These are phyloP conservation scores for Aspergillus vadensis DNA, from an alignment of 2,329 filamentous ascomycete genomes.

Conservation along the genomic window DNA sequence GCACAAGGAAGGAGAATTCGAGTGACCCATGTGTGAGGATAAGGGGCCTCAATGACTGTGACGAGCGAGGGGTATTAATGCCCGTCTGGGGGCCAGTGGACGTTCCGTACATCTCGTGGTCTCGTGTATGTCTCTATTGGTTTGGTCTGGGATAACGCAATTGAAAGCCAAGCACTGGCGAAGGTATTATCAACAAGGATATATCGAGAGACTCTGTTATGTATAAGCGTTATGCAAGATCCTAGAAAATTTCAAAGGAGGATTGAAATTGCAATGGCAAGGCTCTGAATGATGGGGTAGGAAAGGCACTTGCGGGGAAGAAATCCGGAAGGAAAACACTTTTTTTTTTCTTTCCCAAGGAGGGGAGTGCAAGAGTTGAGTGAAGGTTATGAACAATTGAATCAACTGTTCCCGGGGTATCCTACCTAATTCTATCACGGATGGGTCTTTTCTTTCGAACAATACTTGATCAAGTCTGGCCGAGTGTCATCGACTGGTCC, in stretches of 20 bases:
- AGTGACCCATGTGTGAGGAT: slow-evolving; percentile 90
- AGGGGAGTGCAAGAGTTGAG: not conserved
- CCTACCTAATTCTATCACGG: slow-evolving; percentile 11
- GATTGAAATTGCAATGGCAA: not conserved
- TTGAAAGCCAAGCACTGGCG: slow-evolving; percentile 1
- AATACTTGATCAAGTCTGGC: slow-evolving; percentile 4
- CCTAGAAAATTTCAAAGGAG: not conserved
- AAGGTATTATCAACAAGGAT: not conserved
- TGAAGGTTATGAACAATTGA: not conserved
- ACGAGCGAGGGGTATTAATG: slow-evolving; percentile 93
- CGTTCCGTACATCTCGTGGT: slow-evolving; percentile 76
- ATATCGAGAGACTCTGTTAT: slow-evolving; percentile 5
- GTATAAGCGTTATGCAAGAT: not conserved
- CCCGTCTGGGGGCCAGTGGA: slow-evolving; percentile 84
- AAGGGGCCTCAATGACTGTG: slow-evolving; percentile 86
- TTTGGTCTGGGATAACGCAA: slow-evolving; percentile 2
- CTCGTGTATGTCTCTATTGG: slow-evolving; percentile 20
- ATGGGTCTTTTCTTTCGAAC: not conserved
- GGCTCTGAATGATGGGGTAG: not conserved
- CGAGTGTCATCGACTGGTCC: slow-evolving; percentile 7
- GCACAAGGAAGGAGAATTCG: slow-evolving; percentile 93
- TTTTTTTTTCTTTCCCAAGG: not conserved
- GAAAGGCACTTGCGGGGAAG: not conserved
- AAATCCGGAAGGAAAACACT: not conserved
- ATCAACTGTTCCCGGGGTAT: not conserved